Evolutionary conservation across 176 grass and related monocot species (phyloP).

Genomic region (Saccharum spontaneum): DNA sequence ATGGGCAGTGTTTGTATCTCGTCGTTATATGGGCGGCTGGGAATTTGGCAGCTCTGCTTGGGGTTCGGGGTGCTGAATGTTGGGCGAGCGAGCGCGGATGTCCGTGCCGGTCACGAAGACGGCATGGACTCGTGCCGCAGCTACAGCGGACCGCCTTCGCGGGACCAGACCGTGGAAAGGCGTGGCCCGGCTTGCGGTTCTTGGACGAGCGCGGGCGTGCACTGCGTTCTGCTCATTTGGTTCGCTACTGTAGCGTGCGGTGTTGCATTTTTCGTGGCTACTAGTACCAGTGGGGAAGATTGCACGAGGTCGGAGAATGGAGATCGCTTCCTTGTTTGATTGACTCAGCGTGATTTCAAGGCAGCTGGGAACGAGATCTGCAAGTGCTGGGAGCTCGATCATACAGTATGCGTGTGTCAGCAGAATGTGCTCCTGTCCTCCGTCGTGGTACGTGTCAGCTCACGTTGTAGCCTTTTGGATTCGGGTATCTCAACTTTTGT

Average conservation of each 20-base stretch:
- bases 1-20: background rate
- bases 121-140: conserved; percentile 3
- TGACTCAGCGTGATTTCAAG: no score
- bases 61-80: background rate
- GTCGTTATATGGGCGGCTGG: background rate
- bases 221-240: background rate
- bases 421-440: background rate
- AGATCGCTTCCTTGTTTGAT: background rate
- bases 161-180: background rate
- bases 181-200: background rate
- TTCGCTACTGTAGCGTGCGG: background rate
- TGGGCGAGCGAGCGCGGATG: background rate
- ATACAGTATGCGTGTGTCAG: background rate
- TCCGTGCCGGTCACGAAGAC: background rate
- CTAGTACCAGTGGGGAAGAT: background rate
- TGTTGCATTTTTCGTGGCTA: background rate
- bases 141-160: background rate
- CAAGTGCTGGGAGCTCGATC: no score
- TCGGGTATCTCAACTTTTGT: background rate
- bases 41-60: background rate
- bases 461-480: background rate
- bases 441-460: background rate
- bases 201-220: background rate
- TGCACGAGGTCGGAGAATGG: background rate
- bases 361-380: no score